phyloP scores from a whole-genome alignment of 1,284 basidiomycete genomes.

The Rhodotorula sp. region DNA sequence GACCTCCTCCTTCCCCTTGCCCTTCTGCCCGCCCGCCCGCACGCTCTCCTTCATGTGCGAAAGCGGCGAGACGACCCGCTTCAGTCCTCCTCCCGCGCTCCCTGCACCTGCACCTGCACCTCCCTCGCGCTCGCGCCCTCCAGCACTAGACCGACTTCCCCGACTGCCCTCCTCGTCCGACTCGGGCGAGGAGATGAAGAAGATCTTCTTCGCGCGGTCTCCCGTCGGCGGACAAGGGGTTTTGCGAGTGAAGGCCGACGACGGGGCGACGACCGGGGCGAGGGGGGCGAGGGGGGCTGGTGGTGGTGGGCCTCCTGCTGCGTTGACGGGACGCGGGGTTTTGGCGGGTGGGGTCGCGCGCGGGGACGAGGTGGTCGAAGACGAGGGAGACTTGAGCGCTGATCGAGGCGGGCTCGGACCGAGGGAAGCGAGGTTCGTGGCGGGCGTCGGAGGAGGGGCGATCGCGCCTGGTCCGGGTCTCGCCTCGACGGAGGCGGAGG shows the following conservation, averaged over 20 bases:
- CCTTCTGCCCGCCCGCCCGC: not conserved
- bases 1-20: no score
- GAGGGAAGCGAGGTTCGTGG: conserved; percentile 3
- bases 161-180: conserved; percentile 30
- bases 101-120: no score
- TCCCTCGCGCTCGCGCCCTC: not conserved
- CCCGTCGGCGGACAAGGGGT: not conserved
- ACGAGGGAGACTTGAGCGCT: not conserved
- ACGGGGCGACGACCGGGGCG: no score
- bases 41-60: not conserved
- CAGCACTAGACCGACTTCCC: conserved; percentile 8
- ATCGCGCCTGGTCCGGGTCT: conserved; percentile 26
- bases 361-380: not conserved
- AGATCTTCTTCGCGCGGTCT: conserved; percentile 39
- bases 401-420: conserved; percentile 13
- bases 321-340: no score
- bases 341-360: not conserved
- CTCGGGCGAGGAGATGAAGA: conserved; percentile 42
- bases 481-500: conserved; percentile 7
- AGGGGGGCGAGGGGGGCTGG: no score
- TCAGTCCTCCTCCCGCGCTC: no score
- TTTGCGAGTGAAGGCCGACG: no score
- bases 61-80: conserved; percentile 17
- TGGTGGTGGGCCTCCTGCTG: no score
- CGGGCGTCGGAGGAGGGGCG: conserved; percentile 36